Percentiles rank a stretch among this genome's conserved stretches.
Conservation (phyloP, 163 green algal genomes). For the Smithsoniella earleae region DNA sequence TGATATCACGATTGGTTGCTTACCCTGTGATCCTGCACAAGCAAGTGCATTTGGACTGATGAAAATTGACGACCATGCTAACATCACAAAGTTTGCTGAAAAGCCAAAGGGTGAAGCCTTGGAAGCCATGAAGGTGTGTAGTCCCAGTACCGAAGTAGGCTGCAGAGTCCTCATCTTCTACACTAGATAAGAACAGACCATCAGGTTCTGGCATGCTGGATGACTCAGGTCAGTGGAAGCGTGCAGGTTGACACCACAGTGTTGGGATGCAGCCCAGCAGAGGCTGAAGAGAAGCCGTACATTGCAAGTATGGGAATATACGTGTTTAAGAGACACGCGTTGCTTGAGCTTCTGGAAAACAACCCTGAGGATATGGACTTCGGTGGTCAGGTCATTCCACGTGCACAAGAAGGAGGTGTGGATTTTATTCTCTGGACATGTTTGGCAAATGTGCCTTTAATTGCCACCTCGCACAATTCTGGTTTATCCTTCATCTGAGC, state of each 20-base stretch:
- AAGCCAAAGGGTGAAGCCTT: slow-evolving; percentile 76
- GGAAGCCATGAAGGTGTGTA: slow-evolving; percentile 44
- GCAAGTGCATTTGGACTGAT: slow-evolving; percentile 79
- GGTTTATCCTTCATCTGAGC: neutral
- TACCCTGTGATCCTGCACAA: slow-evolving; percentile 73
- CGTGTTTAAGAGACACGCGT: slow-evolving; percentile 75
- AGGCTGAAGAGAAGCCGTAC: slow-evolving; percentile 68
- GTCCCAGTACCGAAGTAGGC: neutral
- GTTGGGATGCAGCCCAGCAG: slow-evolving; percentile 53
- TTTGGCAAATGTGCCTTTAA: neutral
- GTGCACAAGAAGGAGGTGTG: slow-evolving; percentile 29
- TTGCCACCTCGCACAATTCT: neutral
- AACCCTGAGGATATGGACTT: slow-evolving; percentile 74
- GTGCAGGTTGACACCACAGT: slow-evolving; percentile 67
- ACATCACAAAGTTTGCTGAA: slow-evolving; percentile 88
- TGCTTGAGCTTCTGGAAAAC: slow-evolving; percentile 70
- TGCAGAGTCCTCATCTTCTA: neutral
- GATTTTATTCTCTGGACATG: slow-evolving; percentile 9
- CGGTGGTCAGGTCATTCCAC: slow-evolving; percentile 68
- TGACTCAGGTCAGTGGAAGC: neutral
- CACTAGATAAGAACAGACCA: neutral
- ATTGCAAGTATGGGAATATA: slow-evolving; percentile 98
- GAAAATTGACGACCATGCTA: slow-evolving; percentile 77
- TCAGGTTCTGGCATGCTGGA: neutral
- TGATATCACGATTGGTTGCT: slow-evolving; percentile 91